Conservation (phyloP, 2,329 filamentous ascomycete species). For the Apiospora koreana region DNA sequence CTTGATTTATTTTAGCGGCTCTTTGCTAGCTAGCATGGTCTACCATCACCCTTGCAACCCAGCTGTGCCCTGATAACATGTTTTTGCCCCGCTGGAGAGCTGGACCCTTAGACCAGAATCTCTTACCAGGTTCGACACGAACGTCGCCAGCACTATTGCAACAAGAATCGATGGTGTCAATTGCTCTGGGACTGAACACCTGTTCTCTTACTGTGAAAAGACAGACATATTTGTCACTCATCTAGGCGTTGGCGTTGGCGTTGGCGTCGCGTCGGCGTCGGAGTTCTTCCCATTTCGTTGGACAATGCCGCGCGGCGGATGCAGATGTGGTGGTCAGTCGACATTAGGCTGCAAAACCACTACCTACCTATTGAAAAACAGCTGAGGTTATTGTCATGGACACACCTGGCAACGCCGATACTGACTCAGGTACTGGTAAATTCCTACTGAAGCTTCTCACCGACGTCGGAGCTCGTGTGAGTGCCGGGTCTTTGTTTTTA, state of each 20-base stretch:
- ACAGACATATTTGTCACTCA: neutral
- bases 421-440: neutral
- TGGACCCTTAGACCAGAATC: neutral
- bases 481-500: neutral
- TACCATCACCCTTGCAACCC: neutral
- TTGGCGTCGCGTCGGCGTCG: neutral
- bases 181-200: neutral
- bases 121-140: neutral
- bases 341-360: neutral
- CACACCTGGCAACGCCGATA: neutral
- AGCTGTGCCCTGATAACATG: neutral
- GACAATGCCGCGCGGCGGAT: neutral
- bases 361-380: neutral
- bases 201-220: neutral
- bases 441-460: neutral
- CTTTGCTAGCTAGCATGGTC: neutral
- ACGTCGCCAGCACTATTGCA: neutral
- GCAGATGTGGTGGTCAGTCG: neutral
- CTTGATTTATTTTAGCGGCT: neutral
- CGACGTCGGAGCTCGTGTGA: neutral
- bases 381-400: neutral
- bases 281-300: neutral
- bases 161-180: neutral
- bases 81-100: neutral
- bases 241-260: neutral